A percentile compares a stretch with the other conserved stretches of the same genome.
phyloP scores from a whole-genome alignment of 202 grass and related monocot species.

The Setaria italica region DNA sequence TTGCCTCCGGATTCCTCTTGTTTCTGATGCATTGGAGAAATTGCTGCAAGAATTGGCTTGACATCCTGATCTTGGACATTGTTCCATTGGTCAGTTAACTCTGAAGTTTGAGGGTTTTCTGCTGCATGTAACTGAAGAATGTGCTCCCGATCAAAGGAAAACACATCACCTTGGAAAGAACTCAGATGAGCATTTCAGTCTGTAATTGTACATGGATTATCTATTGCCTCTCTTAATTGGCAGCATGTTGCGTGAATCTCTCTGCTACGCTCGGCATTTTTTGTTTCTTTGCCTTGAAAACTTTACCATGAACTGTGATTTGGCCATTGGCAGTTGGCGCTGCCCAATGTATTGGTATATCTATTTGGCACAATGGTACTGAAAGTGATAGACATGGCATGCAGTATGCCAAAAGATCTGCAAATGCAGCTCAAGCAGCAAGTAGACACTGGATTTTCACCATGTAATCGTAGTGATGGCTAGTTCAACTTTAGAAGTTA shows the following conservation, averaged over 20 bases:
- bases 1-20: constrained; percentile 85
- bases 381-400: background rate
- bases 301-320: background rate
- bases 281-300: background rate
- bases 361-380: constrained; percentile 1
- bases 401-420: background rate
- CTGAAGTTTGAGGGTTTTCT: background rate
- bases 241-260: background rate
- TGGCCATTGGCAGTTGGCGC: background rate
- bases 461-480: background rate
- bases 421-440: background rate
- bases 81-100: constrained; percentile 10
- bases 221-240: background rate
- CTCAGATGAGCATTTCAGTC: constrained; percentile 25
- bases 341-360: background rate
- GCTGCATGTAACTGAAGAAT: constrained; percentile 21
- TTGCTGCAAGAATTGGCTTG: constrained; percentile 72
- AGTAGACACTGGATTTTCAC: background rate
- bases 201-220: constrained; percentile 40
- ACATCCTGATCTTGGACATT: constrained; percentile 29
- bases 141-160: background rate
- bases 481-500: background rate
- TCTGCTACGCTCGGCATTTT: background rate
- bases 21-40: constrained; percentile 73
- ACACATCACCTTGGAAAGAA: constrained; percentile 5